A percentile compares a stretch with the other conserved stretches of the same genome.
Conservation (phyloP, 192 early-diverging fungal species). For the Coemansia sp. region DNA sequence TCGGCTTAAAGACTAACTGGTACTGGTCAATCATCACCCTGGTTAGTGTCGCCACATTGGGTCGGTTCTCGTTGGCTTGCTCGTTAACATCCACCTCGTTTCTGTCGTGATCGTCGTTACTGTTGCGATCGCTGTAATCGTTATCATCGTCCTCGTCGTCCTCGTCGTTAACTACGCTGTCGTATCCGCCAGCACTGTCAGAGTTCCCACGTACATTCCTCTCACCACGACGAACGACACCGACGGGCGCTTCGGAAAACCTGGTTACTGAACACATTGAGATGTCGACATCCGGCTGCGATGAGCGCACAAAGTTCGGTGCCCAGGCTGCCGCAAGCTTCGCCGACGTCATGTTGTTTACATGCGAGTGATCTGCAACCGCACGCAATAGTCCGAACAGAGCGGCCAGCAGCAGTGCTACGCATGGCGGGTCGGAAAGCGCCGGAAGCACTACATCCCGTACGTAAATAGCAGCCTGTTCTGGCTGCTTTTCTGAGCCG, state of each 20-base stretch:
- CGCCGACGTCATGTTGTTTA: conserved; percentile 82
- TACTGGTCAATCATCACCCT: conserved; percentile 55
- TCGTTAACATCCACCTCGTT: conserved; percentile 26
- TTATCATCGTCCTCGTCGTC: conserved; percentile 10
- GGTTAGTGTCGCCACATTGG: conserved; percentile 47
- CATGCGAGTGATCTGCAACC: conserved; percentile 63
- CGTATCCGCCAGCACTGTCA: neutral
- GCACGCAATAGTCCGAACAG: conserved; percentile 72
- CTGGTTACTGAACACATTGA: conserved; percentile 54
- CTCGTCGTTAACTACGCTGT: conserved; percentile 7
- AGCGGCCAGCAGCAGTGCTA: conserved; percentile 59
- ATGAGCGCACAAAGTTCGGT: conserved; percentile 76
- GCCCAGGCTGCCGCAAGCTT: conserved; percentile 85
- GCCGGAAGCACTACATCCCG: conserved; percentile 50
- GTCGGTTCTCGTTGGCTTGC: conserved; percentile 34
- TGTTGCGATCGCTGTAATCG: conserved; percentile 7
- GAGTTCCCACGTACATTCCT: neutral
- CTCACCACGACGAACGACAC: neutral
- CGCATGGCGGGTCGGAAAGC: conserved; percentile 55
- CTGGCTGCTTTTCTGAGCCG: conserved; percentile 27
- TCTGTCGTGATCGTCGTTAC: conserved; percentile 28
- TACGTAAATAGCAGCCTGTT: conserved; percentile 35
- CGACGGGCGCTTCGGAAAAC: conserved; percentile 20
- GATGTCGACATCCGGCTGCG: conserved; percentile 53
- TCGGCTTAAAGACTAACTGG: conserved; percentile 48